Evolutionary conservation across 352 stramenopile species (phyloP).

Genomic region (Thalassiosira mediterranea): DNA sequence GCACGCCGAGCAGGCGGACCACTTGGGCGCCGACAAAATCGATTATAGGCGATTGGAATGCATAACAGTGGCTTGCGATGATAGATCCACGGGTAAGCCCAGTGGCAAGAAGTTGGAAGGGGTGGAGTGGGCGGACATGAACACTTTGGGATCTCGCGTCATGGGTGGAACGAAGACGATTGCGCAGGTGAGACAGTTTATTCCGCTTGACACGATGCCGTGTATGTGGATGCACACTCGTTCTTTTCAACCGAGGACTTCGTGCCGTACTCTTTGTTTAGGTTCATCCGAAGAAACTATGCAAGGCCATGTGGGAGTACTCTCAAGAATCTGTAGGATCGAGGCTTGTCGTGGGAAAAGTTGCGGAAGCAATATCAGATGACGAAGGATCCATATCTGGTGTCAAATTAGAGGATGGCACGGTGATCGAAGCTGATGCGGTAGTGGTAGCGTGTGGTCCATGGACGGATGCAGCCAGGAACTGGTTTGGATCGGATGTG

Average conservation of each 20-base stretch:
- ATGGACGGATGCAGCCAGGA: slow-evolving; percentile 65
- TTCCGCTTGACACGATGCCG: too few relatives aligned
- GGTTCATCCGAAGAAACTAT: slow-evolving; percentile 78
- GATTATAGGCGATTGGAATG: slow-evolving; percentile 74
- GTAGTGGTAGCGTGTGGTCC: slow-evolving; percentile 82
- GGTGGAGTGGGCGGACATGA: slow-evolving; percentile 70
- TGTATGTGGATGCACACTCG: too few relatives aligned
- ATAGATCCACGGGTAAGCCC: slow-evolving; percentile 24
- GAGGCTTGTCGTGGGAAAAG: slow-evolving; percentile 57
- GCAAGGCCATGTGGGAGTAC: slow-evolving; percentile 61
- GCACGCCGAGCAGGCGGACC: slow-evolving; percentile 75
- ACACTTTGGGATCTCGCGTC: slow-evolving; percentile 39
- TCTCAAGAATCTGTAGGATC: slow-evolving; percentile 36
- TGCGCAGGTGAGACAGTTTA: too few relatives aligned
- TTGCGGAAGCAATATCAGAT: slow-evolving; percentile 53
- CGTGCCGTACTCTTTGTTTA: too few relatives aligned
- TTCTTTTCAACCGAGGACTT: too few relatives aligned
- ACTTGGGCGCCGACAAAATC: slow-evolving; percentile 55
- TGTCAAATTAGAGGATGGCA: slow-evolving; percentile 66
- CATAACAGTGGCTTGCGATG: slow-evolving; percentile 46
- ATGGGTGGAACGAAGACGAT: slow-evolving; percentile 70
- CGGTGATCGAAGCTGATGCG: slow-evolving; percentile 58
- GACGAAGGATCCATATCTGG: slow-evolving; percentile 27
- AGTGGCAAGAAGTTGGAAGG: slow-evolving; percentile 65
- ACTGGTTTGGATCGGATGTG: slow-evolving; percentile 46